Conservation (phyloP, 768 basidiomycete genomes). For the Lyophyllum shimeji region DNA sequence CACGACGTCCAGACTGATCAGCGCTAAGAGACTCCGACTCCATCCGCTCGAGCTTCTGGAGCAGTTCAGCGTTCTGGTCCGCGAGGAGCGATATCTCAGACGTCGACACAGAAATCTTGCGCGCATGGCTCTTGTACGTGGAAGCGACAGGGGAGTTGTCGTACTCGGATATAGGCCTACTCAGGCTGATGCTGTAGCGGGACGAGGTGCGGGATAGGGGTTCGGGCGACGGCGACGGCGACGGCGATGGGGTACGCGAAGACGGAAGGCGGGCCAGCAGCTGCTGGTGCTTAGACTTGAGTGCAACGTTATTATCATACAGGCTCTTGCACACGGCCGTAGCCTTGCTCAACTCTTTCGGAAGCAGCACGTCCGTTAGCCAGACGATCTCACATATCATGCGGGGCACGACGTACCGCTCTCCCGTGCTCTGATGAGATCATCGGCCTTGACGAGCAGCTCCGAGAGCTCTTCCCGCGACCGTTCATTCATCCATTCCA, state of each 20-base stretch:
- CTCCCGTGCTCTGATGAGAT: conserved; percentile 74
- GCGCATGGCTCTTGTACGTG: conserved; percentile 31
- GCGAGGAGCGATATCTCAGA: conserved; percentile 69
- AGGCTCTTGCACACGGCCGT: conserved; percentile 69
- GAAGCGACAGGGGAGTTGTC: conserved; percentile 18
- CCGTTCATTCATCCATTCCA: conserved; percentile 57
- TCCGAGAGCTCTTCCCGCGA: conserved; percentile 74
- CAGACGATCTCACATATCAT: conserved; percentile 1
- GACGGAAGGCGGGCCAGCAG: conserved; percentile 66
- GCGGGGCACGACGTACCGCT: conserved; percentile 50
- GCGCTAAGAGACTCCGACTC: conserved; percentile 67
- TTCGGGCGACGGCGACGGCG: conserved; percentile 36
- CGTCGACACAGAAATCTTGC: conserved; percentile 64
- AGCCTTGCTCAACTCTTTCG: conserved; percentile 65
- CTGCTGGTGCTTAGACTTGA: conserved; percentile 73
- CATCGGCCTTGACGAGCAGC: conserved; percentile 71
- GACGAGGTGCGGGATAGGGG: conserved; percentile 27
- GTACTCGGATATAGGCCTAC: conserved; percentile 19
- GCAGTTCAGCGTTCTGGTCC: conserved; percentile 82
- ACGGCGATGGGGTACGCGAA: conserved; percentile 27
- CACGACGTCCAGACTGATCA: conserved; percentile 67
- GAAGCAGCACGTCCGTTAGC: conserved; percentile 7
- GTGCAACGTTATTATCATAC: conserved; percentile 64
- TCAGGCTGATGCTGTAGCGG: conserved; percentile 27
- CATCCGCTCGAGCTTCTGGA: conserved; percentile 71